Evolutionary conservation across 164 flowering plant species (phyloP).

Genomic region (Tetrastigma voinierianum): DNA sequence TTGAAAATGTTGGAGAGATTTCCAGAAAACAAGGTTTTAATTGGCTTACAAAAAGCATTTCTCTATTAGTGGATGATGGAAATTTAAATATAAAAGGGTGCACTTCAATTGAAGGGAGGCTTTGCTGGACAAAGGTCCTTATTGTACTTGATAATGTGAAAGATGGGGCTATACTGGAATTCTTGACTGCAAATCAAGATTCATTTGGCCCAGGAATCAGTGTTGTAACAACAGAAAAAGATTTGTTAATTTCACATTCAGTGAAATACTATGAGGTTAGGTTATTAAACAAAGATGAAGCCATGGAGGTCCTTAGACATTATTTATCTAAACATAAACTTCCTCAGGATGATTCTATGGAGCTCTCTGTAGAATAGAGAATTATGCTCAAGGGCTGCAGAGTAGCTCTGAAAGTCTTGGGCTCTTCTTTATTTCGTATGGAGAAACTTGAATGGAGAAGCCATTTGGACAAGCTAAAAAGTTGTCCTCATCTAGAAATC

Average conservation of each 20-base stretch:
- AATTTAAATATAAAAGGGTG: background rate
- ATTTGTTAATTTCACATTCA: background rate
- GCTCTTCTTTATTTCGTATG: background rate
- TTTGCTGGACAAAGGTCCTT: background rate
- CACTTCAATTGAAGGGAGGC: background rate
- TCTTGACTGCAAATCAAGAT: slow-evolving; percentile 1
- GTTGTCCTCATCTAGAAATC: background rate
- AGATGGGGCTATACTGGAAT: background rate
- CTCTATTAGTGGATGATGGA: background rate
- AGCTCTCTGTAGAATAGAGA: background rate
- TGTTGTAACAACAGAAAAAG: slow-evolving; percentile 4
- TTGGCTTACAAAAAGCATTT: too few relatives aligned
- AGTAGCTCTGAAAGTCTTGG: slow-evolving; percentile 3
- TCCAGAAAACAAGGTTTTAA: too few relatives aligned
- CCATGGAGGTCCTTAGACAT: background rate
- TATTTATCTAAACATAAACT: background rate
- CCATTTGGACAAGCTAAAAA: background rate
- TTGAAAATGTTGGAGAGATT: too few relatives aligned
- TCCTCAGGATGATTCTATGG: background rate
- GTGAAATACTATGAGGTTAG: background rate
- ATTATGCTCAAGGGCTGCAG: slow-evolving; percentile 2
- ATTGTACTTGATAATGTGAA: slow-evolving; percentile 10
- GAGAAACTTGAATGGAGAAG: background rate
- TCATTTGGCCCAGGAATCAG: slow-evolving; percentile 9
- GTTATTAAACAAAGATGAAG: background rate